Percentiles rank a stretch among this genome's conserved stretches.
Evolutionary conservation across 441 rosid genomes (phyloP).

Genomic region (Eutrema salsugineum): DNA sequence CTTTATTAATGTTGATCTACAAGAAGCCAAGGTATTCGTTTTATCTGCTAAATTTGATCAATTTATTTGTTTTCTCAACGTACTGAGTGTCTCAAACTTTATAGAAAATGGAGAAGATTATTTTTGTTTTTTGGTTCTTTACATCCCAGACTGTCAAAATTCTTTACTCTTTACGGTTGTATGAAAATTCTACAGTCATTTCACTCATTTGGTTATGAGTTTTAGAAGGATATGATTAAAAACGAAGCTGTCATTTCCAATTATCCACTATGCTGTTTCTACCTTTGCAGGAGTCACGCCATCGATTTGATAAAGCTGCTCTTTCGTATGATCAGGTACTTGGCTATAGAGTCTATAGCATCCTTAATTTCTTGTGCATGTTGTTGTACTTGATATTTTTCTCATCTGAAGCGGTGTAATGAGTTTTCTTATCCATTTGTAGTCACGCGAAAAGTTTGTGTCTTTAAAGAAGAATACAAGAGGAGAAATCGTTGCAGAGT

Average conservation of each 20-base stretch:
- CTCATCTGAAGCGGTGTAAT: slow-evolving; percentile 1
- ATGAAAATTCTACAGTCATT: not conserved
- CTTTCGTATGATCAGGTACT: slow-evolving; percentile 84
- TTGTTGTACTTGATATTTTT: not conserved
- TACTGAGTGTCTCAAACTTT: not conserved
- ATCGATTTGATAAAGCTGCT: slow-evolving; percentile 66
- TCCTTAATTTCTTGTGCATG: slow-evolving; percentile 7
- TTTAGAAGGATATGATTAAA: not conserved
- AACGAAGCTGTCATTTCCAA: not conserved
- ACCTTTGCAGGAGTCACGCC: slow-evolving; percentile 70
- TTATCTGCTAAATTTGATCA: slow-evolving; percentile 13
- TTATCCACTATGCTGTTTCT: slow-evolving; percentile 4
- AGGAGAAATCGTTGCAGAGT: slow-evolving; percentile 72
- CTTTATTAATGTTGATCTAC: slow-evolving; percentile 68
- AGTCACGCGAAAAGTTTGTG: slow-evolving; percentile 90
- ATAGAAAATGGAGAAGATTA: not conserved
- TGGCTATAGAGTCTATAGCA: not conserved
- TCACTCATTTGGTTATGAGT: not conserved
- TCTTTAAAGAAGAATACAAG: slow-evolving; percentile 83
- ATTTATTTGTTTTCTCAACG: not conserved
- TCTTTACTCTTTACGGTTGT: not conserved
- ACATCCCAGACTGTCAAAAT: not conserved
- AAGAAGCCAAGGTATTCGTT: slow-evolving; percentile 64
- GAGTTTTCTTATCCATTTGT: slow-evolving; percentile 25
- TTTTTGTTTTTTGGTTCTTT: not conserved